These are phyloP conservation scores for Gracilariopsis chorda DNA, from an alignment of 23 red algal species.

Conservation along the genomic window DNA sequence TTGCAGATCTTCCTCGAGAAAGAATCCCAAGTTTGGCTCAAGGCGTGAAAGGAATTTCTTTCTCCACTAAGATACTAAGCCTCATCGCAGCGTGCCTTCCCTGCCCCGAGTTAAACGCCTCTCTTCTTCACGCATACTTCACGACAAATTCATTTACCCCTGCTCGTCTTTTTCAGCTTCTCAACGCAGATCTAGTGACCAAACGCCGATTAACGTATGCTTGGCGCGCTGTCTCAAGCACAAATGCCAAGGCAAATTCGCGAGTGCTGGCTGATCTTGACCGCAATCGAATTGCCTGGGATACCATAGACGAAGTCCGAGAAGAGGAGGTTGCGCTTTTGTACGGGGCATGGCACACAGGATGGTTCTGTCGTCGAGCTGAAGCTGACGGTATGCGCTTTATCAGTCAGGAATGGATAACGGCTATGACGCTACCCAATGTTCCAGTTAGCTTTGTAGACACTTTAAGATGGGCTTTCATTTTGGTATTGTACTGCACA, in stretches of 20 bases:
- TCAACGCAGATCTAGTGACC: neutral
- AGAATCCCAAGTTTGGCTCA: neutral
- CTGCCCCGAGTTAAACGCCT: conserved; percentile 32
- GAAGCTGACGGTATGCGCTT: conserved; percentile 54
- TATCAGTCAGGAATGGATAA: neutral
- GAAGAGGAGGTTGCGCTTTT: conserved; percentile 20
- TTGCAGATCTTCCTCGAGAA: conserved; percentile 39
- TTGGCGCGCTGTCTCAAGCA: neutral
- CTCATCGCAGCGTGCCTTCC: conserved; percentile 34
- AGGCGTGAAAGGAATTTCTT: neutral
- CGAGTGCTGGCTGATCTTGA: neutral
- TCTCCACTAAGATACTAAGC: neutral
- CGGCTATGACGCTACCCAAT: conserved; percentile 14
- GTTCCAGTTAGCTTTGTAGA: neutral
- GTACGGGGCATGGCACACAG: conserved; percentile 62
- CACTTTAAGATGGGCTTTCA: neutral
- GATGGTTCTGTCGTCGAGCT: conserved; percentile 33
- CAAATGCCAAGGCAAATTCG: conserved; percentile 2
- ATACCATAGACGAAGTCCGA: neutral
- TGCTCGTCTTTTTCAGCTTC: neutral
- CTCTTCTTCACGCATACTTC: neutral
- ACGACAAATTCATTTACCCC: neutral
- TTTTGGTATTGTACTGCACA: neutral
- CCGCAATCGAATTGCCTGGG: conserved; percentile 16
- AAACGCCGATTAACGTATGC: conserved; percentile 33